phyloP scores from a whole-genome alignment of 2,329 filamentous ascomycete genomes.

The Dactylellina haptotyla region DNA sequence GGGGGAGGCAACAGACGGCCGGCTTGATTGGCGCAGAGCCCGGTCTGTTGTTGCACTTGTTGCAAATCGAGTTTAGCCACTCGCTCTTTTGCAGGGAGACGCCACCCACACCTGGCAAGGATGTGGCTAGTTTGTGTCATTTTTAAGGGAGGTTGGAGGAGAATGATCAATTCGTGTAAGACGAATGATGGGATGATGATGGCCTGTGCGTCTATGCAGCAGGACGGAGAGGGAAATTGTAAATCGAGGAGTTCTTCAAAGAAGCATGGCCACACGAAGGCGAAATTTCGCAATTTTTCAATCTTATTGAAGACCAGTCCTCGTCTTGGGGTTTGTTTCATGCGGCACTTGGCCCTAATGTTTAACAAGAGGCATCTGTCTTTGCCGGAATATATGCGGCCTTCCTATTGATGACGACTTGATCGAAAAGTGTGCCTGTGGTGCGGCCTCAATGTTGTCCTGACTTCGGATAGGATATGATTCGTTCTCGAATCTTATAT shows the following conservation, averaged over 20 bases:
- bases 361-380: neutral
- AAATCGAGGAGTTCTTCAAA: constrained; percentile 6
- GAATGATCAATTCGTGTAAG: neutral
- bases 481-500: too few species aligned
- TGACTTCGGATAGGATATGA: neutral
- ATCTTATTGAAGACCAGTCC: neutral
- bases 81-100: constrained; percentile 24
- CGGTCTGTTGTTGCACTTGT: constrained; percentile 49
- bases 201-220: constrained; percentile 24
- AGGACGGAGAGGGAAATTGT: neutral
- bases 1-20: constrained; percentile 14
- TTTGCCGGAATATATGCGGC: neutral
- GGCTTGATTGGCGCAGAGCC: constrained; percentile 34
- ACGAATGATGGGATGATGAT: constrained; percentile 13
- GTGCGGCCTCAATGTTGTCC: neutral
- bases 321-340: neutral
- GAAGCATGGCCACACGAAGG: neutral
- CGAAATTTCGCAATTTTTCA: neutral
- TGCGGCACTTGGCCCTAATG: neutral
- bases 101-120: constrained; percentile 50
- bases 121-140: constrained; percentile 29
- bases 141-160: constrained; percentile 18
- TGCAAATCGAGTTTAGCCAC: constrained; percentile 55
- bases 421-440: neutral
- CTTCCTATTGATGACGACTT: neutral